A percentile compares a stretch with the other conserved stretches of the same genome.
Evolutionary conservation across 495 filamentous ascomycete species (phyloP).

Genomic region (Friedmanniomyces simplex): DNA sequence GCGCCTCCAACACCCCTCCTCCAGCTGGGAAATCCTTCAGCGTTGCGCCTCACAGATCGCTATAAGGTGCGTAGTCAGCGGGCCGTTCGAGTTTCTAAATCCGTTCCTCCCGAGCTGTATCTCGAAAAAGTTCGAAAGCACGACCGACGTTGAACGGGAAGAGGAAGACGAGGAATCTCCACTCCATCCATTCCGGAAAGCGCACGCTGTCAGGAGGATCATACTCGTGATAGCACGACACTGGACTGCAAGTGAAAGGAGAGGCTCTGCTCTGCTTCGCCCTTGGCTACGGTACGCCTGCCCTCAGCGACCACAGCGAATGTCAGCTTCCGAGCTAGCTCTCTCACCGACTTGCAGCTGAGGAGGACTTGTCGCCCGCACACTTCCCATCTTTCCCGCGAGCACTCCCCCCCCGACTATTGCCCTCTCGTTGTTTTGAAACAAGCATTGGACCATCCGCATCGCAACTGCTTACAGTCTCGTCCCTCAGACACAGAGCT

Average conservation of each 20-base stretch:
- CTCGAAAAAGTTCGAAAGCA: not conserved
- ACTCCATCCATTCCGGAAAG: not conserved
- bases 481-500: not conserved
- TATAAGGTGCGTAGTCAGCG: not conserved
- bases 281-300: not conserved
- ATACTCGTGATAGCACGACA: not conserved
- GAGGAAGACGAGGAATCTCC: not conserved
- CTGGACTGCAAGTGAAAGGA: not conserved
- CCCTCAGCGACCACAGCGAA: no score
- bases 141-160: not conserved
- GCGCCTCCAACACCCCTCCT: not conserved
- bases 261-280: not conserved
- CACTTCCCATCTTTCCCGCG: no score
- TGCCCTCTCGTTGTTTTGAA: not conserved
- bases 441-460: no score
- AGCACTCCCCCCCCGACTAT: no score
- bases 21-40: not conserved
- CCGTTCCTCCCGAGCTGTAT: not conserved
- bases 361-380: not conserved
- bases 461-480: slow-evolving; percentile 6
- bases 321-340: slow-evolving; percentile 5
- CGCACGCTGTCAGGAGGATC: not conserved
- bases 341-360: slow-evolving; percentile 4
- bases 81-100: not conserved
- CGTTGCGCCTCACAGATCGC: not conserved